A percentile compares a stretch with the other conserved stretches of the same genome.
Conservation (phyloP, 495 filamentous ascomycete species). For the Daldinia vernicosa region DNA sequence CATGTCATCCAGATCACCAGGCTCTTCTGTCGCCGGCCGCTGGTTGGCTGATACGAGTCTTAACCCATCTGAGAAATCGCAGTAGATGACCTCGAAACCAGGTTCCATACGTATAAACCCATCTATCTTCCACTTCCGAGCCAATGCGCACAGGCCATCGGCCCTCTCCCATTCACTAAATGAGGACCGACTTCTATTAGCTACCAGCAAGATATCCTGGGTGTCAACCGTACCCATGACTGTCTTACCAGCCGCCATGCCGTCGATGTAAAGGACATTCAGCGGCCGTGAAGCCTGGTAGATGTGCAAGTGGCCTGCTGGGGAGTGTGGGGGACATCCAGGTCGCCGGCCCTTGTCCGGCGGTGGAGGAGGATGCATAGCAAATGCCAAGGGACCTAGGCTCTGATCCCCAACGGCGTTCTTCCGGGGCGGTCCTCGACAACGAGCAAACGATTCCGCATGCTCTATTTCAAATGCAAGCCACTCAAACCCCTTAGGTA, state of each 20-base stretch:
- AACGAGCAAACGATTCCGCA: constrained; percentile 64
- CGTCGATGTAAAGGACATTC: constrained; percentile 68
- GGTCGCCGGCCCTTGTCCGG: neutral
- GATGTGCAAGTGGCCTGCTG: constrained; percentile 63
- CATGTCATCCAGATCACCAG: constrained; percentile 4
- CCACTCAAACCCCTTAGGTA: constrained; percentile 67
- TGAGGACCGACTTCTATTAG: constrained; percentile 22
- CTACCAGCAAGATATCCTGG: constrained; percentile 63
- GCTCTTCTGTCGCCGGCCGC: constrained; percentile 4
- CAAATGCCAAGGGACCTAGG: neutral
- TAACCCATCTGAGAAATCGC: constrained; percentile 58
- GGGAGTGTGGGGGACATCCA: constrained; percentile 5
- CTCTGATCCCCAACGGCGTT: neutral
- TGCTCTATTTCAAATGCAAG: constrained; percentile 77
- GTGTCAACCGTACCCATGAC: constrained; percentile 68
- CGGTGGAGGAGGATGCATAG: neutral
- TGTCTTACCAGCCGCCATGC: constrained; percentile 67
- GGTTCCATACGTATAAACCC: constrained; percentile 73
- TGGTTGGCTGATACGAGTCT: constrained; percentile 30
- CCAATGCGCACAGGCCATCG: constrained; percentile 58
- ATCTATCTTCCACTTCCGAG: constrained; percentile 62
- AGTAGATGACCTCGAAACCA: constrained; percentile 76
- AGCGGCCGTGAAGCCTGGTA: constrained; percentile 61
- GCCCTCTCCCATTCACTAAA: constrained; percentile 58
- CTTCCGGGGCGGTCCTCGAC: constrained; percentile 8